Evolutionary conservation across 805 yeast species (phyloP), one percentile per base, ranked within the genome.

Genomic region (Starmerella khaoyaiensis): DNA sequence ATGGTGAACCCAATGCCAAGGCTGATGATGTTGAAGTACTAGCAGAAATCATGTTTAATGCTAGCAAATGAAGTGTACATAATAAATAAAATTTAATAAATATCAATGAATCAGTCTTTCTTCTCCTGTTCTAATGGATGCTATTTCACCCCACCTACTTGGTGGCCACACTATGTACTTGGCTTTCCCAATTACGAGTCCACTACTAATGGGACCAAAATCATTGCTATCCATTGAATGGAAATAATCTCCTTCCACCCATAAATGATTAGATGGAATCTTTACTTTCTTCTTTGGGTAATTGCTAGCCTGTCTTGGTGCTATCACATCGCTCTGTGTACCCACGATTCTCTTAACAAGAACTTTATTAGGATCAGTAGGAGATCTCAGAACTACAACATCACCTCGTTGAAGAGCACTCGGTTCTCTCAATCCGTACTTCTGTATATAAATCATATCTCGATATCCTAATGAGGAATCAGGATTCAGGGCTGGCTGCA

Each of bases 241-340:
- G 12, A 71, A 58, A 54, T 82, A 84, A 56, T 87, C 97, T 5
- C 97, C 97, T 56, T 87, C 96, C 0, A 84, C 84, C 96, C 96
- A 87, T 5, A 82, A 49, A 54, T 87, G 96, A 50, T 74, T 77
- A 37, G 79, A 59, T 2, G 95, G 95, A 2, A 87, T 62, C 23
- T 60, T 57, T 4, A 77, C 75, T 30, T 63, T 59, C 2, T 65
- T 61, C 52, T 74, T 68, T 5, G 93, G 83, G 52, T 81, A 82
- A 38, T 35, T 34, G 23, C 48, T 34, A 5, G 45, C 40, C 14
- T 45, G 46, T 19, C 77, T 63, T 2, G 93, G 74, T 5, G 58
- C 51, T 0, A 86, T 65, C 4, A 63, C 52, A 47, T 84, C 93
- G 18, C 90, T 87, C 37, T 72, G 82, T 1, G 72, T 49, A 0